These are phyloP conservation scores for Mikania micrantha DNA, from an alignment of 129 eudicot species.

Conservation along the genomic window DNA sequence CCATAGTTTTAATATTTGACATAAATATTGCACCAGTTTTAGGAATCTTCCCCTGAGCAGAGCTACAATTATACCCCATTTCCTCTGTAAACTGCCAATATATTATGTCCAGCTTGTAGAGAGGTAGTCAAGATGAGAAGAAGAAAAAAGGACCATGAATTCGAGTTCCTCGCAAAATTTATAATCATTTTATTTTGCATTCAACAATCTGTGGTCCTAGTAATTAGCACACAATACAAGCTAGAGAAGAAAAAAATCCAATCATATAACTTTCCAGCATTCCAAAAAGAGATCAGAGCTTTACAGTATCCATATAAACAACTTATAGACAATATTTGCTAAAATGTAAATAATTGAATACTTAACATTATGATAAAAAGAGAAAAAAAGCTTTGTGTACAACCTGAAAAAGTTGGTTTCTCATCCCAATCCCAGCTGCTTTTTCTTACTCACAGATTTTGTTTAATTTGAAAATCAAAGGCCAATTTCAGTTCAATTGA, in stretches of 20 bases:
- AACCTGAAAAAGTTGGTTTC: neutral
- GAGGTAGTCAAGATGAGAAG: constrained; percentile 2
- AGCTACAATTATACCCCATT: constrained; percentile 22
- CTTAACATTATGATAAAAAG: neutral
- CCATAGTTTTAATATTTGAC: constrained; percentile 46
- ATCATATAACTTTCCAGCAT: neutral
- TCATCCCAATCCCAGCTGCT: neutral
- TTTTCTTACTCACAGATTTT: neutral
- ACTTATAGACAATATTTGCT: too few species aligned
- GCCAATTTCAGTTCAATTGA: neutral
- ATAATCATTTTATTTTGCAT: neutral
- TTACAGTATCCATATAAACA: too few species aligned
- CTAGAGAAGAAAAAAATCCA: neutral
- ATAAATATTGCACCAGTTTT: constrained; percentile 75
- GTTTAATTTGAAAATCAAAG: neutral
- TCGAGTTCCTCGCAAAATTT: neutral
- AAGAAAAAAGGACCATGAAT: constrained; percentile 1
- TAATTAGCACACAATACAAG: constrained; percentile 5
- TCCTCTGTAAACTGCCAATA: constrained; percentile 31
- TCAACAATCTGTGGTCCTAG: neutral
- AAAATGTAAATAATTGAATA: neutral
- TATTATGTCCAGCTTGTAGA: constrained; percentile 13
- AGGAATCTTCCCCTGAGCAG: constrained; percentile 37
- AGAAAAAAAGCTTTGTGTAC: neutral
- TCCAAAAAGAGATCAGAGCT: neutral